These are phyloP conservation scores for Alternaria sp. DNA, from an alignment of 2,329 filamentous ascomycete genomes.

Conservation along the genomic window DNA sequence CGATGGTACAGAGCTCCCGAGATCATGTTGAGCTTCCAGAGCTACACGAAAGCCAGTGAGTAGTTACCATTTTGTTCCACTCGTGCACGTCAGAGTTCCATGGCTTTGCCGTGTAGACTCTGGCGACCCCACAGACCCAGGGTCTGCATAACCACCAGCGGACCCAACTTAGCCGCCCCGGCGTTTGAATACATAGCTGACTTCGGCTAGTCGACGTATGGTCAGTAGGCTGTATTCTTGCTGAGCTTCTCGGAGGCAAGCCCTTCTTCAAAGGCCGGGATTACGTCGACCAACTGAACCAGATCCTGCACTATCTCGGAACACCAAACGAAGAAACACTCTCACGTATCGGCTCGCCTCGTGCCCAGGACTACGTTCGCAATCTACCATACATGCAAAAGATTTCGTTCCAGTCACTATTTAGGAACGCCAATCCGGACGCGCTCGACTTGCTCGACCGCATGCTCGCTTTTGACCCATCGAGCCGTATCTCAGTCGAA, in stretches of 20 bases:
- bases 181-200: conserved; percentile 27
- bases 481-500: conserved; percentile 91
- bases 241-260: conserved; percentile 91
- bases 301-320: conserved; percentile 97
- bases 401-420: conserved; percentile 85
- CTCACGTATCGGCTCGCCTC: conserved; percentile 89
- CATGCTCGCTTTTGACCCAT: conserved; percentile 97
- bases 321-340: conserved; percentile 96
- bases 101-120: conserved; percentile 8
- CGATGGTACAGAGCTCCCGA: conserved; percentile 98
- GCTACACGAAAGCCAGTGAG: conserved; percentile 95
- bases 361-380: conserved; percentile 97
- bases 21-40: conserved; percentile 99
- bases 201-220: conserved; percentile 84
- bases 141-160: conserved; percentile 9
- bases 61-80: background rate
- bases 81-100: background rate
- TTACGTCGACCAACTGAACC: conserved; percentile 99
- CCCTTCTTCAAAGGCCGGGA: conserved; percentile 99
- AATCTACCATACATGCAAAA: conserved; percentile 96
- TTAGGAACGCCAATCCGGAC: conserved; percentile 94
- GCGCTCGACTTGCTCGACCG: conserved; percentile 93
- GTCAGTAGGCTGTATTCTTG: conserved; percentile 98
- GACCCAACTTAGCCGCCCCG: conserved; percentile 11
- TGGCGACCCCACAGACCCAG: background rate